Conservation (phyloP, 1,284 basidiomycete species). For the Erythrobasidium hasegawianum region DNA sequence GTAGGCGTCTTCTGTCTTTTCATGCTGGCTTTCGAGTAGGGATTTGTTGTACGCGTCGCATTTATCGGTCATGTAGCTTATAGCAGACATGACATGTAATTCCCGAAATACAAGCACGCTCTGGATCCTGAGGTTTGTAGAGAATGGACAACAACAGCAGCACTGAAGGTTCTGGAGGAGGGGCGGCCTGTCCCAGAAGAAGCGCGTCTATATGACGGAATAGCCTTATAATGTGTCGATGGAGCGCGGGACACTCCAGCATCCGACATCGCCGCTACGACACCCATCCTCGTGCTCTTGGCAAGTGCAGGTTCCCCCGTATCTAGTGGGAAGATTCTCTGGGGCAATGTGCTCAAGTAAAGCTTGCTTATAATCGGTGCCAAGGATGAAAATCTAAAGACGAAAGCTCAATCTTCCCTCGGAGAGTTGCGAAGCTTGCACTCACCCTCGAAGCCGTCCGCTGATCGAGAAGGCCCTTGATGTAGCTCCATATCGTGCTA, state of each 20-base stretch:
- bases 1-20: no score
- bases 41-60: no score
- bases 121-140: no score
- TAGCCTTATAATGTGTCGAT: not conserved
- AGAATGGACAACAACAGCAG: no score
- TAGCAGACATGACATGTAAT: no score
- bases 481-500: slow-evolving; percentile 25
- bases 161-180: no score
- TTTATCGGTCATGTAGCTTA: no score
- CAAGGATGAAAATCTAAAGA: slow-evolving; percentile 30
- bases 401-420: no score
- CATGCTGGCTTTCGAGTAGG: no score
- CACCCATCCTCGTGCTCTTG: slow-evolving; percentile 2
- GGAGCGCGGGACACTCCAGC: slow-evolving; percentile 4
- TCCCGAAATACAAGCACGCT: no score
- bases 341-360: slow-evolving; percentile 29
- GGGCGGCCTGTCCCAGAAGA: no score
- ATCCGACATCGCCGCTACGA: slow-evolving; percentile 18
- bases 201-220: no score
- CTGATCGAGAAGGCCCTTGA: slow-evolving; percentile 29
- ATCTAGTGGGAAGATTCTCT: slow-evolving; percentile 16
- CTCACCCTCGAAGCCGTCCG: slow-evolving; percentile 29
- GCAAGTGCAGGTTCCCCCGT: slow-evolving; percentile 34
- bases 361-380: slow-evolving; percentile 10
- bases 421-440: not conserved